A percentile compares a stretch with the other conserved stretches of the same genome.
Conservation (phyloP, 2,329 filamentous ascomycete genomes). For the Fusarium oxysporum region DNA sequence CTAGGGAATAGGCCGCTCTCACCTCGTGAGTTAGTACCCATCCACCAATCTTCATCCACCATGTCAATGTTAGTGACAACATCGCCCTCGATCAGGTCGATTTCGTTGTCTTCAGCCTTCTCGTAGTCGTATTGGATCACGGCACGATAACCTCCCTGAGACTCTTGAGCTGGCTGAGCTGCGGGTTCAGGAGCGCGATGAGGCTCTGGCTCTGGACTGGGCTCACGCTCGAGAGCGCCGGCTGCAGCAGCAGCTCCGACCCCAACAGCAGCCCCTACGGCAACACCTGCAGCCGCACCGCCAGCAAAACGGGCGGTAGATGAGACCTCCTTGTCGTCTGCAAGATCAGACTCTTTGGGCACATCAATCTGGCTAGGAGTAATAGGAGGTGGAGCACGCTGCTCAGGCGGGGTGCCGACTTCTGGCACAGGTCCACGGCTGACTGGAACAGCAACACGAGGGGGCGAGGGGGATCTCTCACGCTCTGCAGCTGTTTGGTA, state of each 20-base stretch:
- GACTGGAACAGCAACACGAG: conserved; percentile 88
- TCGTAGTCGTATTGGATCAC: conserved; percentile 95
- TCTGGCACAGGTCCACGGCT: conserved; percentile 69
- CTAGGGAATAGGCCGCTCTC: conserved; percentile 94
- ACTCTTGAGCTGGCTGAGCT: conserved; percentile 35
- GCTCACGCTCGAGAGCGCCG: conserved; percentile 42
- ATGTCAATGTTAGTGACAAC: conserved; percentile 92
- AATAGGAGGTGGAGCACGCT: conserved; percentile 67
- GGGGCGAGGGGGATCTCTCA: conserved; percentile 72
- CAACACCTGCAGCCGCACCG: conserved; percentile 60
- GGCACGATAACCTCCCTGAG: conserved; percentile 74
- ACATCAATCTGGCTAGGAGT: conserved; percentile 73
- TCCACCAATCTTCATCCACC: conserved; percentile 99
- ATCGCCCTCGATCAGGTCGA: conserved; percentile 90
- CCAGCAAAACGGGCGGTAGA: conserved; percentile 70
- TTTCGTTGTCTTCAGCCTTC: conserved; percentile 96
- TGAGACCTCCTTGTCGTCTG: conserved; percentile 71
- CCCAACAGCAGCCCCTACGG: conserved; percentile 36
- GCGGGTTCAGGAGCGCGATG: conserved; percentile 15
- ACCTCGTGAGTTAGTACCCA: conserved; percentile 87
- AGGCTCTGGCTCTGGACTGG: conserved; percentile 28
- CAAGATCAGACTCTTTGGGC: conserved; percentile 72
- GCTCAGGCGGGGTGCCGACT: conserved; percentile 61
- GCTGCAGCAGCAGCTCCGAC: conserved; percentile 38
- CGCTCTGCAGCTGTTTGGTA: conserved; percentile 56